Percentiles rank a stretch among this genome's conserved stretches.
phyloP scores from a whole-genome alignment of 257 asterid genomes.

The Paraleonurus japonicus region DNA sequence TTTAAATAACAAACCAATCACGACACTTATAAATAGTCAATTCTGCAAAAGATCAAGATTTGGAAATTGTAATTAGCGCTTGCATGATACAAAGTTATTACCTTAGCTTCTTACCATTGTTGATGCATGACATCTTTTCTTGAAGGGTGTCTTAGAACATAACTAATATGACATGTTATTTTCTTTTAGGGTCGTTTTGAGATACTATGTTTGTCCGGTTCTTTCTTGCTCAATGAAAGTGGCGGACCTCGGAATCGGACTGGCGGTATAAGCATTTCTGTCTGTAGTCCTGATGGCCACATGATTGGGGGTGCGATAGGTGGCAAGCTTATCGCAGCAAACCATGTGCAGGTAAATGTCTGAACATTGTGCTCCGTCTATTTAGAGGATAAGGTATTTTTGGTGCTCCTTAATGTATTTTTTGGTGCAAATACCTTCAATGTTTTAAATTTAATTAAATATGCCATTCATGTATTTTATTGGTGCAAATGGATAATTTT shows the following conservation, averaged over 20 bases:
- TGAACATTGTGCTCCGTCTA: background rate
- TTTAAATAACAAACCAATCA: background rate
- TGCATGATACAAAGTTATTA: background rate
- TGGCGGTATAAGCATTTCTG: conserved; percentile 62
- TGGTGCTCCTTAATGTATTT: too few relatives aligned
- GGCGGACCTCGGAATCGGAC: conserved; percentile 53
- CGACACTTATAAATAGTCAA: background rate
- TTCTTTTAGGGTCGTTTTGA: conserved; percentile 56
- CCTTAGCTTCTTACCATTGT: background rate
- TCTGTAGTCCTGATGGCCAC: conserved; percentile 59
- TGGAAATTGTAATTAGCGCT: background rate
- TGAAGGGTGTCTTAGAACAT: background rate
- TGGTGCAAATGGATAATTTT: too few relatives aligned
- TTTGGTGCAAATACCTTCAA: too few relatives aligned
- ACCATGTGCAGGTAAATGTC: conserved; percentile 52
- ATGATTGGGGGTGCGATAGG: conserved; percentile 65
- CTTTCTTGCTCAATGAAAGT: conserved; percentile 53
- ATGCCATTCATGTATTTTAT: too few relatives aligned
- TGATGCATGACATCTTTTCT: background rate
- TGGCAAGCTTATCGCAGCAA: conserved; percentile 59
- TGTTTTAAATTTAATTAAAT: too few relatives aligned
- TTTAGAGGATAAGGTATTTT: too few relatives aligned
- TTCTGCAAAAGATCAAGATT: background rate
- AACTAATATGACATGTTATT: conserved; percentile 10
- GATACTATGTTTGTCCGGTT: conserved; percentile 63